Conservation (phyloP, 345 rosid genomes). For the Rhizophora apiculata region DNA sequence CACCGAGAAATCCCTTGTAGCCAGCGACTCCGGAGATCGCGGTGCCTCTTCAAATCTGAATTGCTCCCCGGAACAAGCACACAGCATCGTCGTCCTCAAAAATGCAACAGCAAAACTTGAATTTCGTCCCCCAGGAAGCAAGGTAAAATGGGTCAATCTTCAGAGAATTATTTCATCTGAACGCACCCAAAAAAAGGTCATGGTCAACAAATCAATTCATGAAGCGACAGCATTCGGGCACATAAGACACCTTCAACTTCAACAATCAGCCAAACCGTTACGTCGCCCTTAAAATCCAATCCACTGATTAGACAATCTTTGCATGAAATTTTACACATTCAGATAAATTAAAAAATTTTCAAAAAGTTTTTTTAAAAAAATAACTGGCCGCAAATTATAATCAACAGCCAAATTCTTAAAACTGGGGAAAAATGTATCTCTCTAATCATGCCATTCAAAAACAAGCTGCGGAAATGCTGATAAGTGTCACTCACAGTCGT, state of each 20-base stretch:
- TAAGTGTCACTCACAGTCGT: background rate
- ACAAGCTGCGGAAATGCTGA: background rate
- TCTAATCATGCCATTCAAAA: background rate
- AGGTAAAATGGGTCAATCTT: background rate
- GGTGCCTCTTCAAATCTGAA: slow-evolving; percentile 87
- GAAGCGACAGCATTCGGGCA: background rate
- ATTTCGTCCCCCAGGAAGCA: background rate
- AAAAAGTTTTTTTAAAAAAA: no score
- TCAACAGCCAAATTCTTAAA: no score
- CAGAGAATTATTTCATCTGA: background rate
- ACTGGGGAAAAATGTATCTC: background rate
- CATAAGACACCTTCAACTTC: background rate
- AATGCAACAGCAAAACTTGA: background rate
- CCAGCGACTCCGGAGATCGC: slow-evolving; percentile 84
- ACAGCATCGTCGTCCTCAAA: slow-evolving; percentile 54
- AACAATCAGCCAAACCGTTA: background rate
- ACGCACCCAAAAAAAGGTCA: background rate
- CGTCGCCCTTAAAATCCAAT: background rate
- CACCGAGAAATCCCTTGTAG: slow-evolving; percentile 91
- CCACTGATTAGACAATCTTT: no score
- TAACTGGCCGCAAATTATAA: no score
- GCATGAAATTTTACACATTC: no score
- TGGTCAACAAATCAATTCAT: background rate
- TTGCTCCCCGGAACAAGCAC: slow-evolving; percentile 96
- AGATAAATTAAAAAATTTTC: no score